Conservation (phyloP, 2,329 filamentous ascomycete genomes). For the Uncinocarpus reesii region DNA sequence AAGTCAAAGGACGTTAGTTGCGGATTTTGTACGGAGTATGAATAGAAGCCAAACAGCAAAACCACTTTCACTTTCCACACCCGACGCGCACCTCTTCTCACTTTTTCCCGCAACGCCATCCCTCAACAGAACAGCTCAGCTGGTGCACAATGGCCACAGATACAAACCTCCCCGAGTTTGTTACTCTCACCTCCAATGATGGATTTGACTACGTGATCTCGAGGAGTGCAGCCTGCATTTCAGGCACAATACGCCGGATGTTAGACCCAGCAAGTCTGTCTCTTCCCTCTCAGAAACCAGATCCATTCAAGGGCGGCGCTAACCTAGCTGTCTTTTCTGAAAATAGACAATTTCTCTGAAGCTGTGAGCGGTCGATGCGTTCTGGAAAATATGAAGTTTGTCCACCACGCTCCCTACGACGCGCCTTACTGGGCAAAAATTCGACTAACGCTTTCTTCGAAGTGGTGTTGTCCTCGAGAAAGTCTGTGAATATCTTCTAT, state of each 20-base stretch:
- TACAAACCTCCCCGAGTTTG: slow-evolving; percentile 44
- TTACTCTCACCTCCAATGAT: slow-evolving; percentile 55
- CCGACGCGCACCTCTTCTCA: no score
- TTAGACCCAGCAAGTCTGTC: slow-evolving; percentile 49
- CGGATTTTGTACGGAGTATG: no score
- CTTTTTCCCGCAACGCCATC: no score
- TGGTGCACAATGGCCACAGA: no score
- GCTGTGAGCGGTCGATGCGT: slow-evolving; percentile 47
- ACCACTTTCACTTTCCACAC: no score
- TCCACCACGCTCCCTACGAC: not conserved
- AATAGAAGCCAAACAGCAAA: no score
- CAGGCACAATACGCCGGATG: slow-evolving; percentile 53
- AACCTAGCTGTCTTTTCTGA: not conserved
- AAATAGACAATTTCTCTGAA: slow-evolving; percentile 51
- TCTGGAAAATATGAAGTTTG: slow-evolving; percentile 50
- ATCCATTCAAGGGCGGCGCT: not conserved
- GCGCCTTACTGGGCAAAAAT: not conserved
- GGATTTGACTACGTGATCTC: slow-evolving; percentile 55
- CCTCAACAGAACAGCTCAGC: no score
- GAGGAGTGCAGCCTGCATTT: slow-evolving; percentile 50
- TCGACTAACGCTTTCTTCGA: not conserved
- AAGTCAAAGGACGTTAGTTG: no score
- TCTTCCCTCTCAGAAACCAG: no score
- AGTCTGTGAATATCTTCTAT: slow-evolving; percentile 61
- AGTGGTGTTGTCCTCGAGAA: slow-evolving; percentile 56